Percentiles rank a stretch among this genome's conserved stretches.
Evolutionary conservation across 2,329 filamentous ascomycete genomes (phyloP).

Genomic region (Fusarium sp.): DNA sequence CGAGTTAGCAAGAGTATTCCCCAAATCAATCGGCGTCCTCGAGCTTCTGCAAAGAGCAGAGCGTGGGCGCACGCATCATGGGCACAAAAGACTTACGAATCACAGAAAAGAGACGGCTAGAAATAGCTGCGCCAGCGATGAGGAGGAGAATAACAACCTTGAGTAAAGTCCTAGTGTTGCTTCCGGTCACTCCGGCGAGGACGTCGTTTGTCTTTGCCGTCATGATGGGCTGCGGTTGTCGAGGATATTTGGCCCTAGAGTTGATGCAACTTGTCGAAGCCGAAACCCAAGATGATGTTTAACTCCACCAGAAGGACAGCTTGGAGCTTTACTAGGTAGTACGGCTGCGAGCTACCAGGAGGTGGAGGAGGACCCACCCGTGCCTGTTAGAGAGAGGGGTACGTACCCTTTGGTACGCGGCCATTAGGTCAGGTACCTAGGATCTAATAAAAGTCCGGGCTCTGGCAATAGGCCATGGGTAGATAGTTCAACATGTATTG

Average conservation of each 20-base stretch:
- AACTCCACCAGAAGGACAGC: slow-evolving; percentile 55
- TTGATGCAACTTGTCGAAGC: slow-evolving; percentile 51
- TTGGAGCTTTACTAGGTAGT: slow-evolving; percentile 56
- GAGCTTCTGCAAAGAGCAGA: not conserved
- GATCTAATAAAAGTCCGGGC: too few species aligned
- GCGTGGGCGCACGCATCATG: slow-evolving; percentile 14
- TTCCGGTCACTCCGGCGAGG: slow-evolving; percentile 81
- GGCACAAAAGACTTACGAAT: slow-evolving; percentile 75
- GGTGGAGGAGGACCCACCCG: slow-evolving; percentile 14
- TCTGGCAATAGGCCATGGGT: too few species aligned
- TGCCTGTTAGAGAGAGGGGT: slow-evolving; percentile 30
- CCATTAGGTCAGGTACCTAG: not conserved
- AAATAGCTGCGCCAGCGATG: slow-evolving; percentile 90
- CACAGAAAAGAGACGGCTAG: slow-evolving; percentile 96
- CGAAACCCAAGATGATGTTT: slow-evolving; percentile 42
- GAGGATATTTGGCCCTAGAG: slow-evolving; percentile 45
- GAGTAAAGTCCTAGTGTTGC: slow-evolving; percentile 85
- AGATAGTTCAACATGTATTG: too few species aligned
- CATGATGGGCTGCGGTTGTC: slow-evolving; percentile 55
- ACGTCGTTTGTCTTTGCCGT: slow-evolving; percentile 60
- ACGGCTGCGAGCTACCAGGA: slow-evolving; percentile 30
- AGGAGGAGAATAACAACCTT: slow-evolving; percentile 89
- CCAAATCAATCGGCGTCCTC: not conserved
- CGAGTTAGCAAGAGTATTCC: slow-evolving; percentile 48
- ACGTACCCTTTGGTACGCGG: slow-evolving; percentile 37